Percentiles rank a stretch among this genome's conserved stretches.
phyloP scores from a whole-genome alignment of 2,329 filamentous ascomycete genomes.

The Graphilbum fragrans region DNA sequence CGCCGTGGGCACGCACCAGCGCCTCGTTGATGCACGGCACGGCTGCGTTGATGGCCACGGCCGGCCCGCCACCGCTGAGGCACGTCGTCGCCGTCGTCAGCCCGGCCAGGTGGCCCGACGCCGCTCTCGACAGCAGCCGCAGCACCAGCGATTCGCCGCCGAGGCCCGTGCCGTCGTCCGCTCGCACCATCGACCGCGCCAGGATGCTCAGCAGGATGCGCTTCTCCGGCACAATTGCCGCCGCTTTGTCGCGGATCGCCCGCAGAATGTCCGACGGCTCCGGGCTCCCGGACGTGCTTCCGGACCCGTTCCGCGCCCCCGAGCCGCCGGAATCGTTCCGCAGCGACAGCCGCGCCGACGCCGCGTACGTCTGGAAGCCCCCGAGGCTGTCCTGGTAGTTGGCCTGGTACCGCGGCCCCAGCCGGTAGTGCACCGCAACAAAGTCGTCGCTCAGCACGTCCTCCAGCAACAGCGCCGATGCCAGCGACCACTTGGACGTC shows the following conservation, averaged over 20 bases:
- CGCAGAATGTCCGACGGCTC: constrained; percentile 84
- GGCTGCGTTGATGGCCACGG: constrained; percentile 79
- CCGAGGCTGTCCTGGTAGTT: constrained; percentile 96
- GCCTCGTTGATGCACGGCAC: constrained; percentile 82
- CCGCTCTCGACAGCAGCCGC: constrained; percentile 60
- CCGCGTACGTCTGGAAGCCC: constrained; percentile 90
- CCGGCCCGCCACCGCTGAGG: too few species aligned
- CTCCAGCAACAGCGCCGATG: constrained; percentile 79
- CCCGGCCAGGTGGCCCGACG: constrained; percentile 55
- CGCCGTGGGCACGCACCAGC: constrained; percentile 66
- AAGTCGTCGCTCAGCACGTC: constrained; percentile 84
- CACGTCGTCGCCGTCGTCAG: constrained; percentile 61
- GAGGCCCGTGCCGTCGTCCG: too few species aligned
- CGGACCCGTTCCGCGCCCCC: background rate
- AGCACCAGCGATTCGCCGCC: constrained; percentile 67
- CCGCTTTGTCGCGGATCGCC: constrained; percentile 77
- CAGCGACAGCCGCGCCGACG: constrained; percentile 79
- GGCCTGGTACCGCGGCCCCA: constrained; percentile 83
- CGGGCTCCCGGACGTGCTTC: constrained; percentile 57
- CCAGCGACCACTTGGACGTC: constrained; percentile 75
- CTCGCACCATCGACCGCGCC: constrained; percentile 66
- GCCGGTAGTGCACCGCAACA: constrained; percentile 77
- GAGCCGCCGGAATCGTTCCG: constrained; percentile 70
- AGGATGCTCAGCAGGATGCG: constrained; percentile 76
- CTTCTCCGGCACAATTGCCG: constrained; percentile 66